Conservation (phyloP, 2,329 filamentous ascomycete genomes). For the Ceratocystis ficicola region DNA sequence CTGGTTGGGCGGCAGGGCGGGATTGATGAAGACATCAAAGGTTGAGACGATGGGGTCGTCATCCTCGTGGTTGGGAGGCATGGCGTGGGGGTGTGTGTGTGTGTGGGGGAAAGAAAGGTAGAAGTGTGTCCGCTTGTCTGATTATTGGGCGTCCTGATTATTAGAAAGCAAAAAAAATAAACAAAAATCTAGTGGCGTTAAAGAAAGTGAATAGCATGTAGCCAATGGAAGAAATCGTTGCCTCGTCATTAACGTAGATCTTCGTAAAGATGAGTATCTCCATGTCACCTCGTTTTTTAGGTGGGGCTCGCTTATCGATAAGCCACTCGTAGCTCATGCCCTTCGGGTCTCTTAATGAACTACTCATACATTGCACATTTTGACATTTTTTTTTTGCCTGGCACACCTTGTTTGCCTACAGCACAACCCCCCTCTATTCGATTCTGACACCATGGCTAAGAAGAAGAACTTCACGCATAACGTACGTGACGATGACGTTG, state of each 20-base stretch:
- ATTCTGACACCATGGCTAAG: slow-evolving; percentile 15
- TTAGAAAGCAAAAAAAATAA: background rate
- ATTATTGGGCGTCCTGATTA: background rate
- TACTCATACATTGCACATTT: background rate
- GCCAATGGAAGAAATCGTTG: too few relatives aligned
- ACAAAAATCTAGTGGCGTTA: background rate
- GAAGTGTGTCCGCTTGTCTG: too few relatives aligned
- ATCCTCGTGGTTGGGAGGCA: slow-evolving; percentile 30
- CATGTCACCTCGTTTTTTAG: slow-evolving; percentile 10
- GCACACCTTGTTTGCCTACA: background rate
- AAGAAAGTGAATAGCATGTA: background rate
- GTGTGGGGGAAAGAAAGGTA: too few relatives aligned
- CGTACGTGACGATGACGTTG: slow-evolving; percentile 20
- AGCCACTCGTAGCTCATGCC: slow-evolving; percentile 1
- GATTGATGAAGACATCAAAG: slow-evolving; percentile 81
- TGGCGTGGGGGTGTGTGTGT: slow-evolving; percentile 3
- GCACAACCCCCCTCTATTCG: background rate
- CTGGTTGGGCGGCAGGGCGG: slow-evolving; percentile 47
- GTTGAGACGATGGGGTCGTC: slow-evolving; percentile 58
- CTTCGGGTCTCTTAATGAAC: background rate
- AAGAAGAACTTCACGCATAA: slow-evolving; percentile 22
- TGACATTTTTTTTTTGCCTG: slow-evolving; percentile 4
- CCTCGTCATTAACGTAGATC: background rate
- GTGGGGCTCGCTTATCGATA: slow-evolving; percentile 20
- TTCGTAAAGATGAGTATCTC: background rate